A percentile compares a stretch with the other conserved stretches of the same genome.
Evolutionary conservation across 371 early-diverging fungal genomes (phyloP).

Genomic region (Mortierella sp.): DNA sequence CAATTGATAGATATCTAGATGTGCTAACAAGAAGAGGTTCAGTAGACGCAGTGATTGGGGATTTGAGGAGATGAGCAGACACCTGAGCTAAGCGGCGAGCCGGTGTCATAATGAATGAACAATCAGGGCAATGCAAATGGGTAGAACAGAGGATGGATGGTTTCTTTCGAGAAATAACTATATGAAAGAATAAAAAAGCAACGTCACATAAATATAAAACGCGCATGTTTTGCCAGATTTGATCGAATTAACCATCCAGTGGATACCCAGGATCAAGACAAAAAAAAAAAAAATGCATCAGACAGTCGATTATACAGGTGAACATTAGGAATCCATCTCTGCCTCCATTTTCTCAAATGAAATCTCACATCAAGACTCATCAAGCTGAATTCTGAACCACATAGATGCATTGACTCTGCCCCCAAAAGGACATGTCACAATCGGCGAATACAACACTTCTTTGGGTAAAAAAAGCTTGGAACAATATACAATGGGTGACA

Average conservation of each 20-base stretch:
- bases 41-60: conserved; percentile 4
- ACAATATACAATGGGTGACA: no score
- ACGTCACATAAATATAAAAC: not conserved
- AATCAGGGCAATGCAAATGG: not conserved
- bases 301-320: conserved; percentile 29
- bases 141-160: not conserved
- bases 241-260: not conserved
- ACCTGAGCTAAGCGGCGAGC: conserved; percentile 34
- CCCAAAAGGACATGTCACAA: conserved; percentile 38
- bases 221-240: not conserved
- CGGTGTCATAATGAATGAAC: conserved; percentile 27
- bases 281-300: conserved; percentile 9
- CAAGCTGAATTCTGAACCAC: not conserved
- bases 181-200: conserved; percentile 1
- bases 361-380: not conserved
- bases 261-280: no score
- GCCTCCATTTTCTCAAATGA: not conserved
- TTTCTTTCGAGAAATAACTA: not conserved
- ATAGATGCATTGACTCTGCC: conserved; percentile 35
- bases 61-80: conserved; percentile 27
- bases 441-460: conserved; percentile 41
- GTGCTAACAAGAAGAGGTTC: not conserved
- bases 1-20: not conserved
- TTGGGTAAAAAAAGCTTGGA: conserved; percentile 38
- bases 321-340: not conserved